Evolutionary conservation across 176 grass and related monocot species (phyloP).

Genomic region (Canna indica): DNA sequence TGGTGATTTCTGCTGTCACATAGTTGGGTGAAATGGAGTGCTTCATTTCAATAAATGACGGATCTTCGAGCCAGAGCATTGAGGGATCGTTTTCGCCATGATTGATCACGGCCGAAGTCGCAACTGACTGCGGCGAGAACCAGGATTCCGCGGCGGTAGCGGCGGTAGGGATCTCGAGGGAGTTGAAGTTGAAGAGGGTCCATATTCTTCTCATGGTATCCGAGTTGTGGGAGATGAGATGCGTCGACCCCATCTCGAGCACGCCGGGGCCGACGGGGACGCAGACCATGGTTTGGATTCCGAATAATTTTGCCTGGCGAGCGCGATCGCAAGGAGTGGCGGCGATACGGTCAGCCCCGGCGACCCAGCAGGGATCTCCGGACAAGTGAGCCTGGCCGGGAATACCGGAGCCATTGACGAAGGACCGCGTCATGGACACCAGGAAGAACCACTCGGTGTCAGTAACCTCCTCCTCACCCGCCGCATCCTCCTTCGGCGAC

Average conservation of each 20-base stretch:
- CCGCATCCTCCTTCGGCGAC: conserved; percentile 46
- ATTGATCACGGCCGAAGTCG: conserved; percentile 5
- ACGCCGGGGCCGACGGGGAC: conserved; percentile 64
- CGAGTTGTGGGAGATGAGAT: conserved; percentile 47
- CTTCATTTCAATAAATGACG: conserved; percentile 49
- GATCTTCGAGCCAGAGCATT: conserved; percentile 69
- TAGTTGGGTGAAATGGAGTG: no score
- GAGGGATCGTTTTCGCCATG: conserved; percentile 75
- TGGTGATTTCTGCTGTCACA: conserved; percentile 67
- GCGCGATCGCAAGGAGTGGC: conserved; percentile 58
- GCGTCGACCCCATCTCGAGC: conserved; percentile 80
- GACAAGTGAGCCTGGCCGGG: conserved; percentile 54
- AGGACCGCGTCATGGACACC: conserved; percentile 93
- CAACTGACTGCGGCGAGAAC: background rate
- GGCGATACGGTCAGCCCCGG: conserved; percentile 25
- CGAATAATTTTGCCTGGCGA: conserved; percentile 49
- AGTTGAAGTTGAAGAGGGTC: conserved; percentile 49
- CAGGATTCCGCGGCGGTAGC: background rate
- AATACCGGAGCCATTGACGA: conserved; percentile 38
- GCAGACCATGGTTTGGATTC: no score
- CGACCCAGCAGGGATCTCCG: conserved; percentile 42
- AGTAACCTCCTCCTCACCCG: conserved; percentile 95
- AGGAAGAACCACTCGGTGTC: conserved; percentile 99
- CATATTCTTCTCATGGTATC: conserved; percentile 51
- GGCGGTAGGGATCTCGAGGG: conserved; percentile 17